Conservation (phyloP, 176 grass and related monocot genomes). For the Bolboschoenus planiculmis region DNA sequence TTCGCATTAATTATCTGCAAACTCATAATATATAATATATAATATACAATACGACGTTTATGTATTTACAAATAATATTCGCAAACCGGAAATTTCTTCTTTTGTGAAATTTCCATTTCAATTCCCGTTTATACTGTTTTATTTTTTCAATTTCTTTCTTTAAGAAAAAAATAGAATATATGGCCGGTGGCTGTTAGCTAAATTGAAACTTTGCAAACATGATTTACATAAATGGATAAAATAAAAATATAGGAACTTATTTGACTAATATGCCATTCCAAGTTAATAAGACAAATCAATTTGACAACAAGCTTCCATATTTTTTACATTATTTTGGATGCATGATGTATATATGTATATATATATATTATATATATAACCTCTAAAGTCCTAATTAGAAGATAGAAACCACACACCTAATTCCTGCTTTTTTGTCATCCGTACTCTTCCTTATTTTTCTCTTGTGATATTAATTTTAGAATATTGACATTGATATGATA, state of each 20-base stretch:
- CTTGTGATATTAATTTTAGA: not conserved
- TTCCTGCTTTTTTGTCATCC: not conserved
- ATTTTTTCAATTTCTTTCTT: no score
- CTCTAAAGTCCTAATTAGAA: not conserved
- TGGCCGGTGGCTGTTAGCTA: not conserved
- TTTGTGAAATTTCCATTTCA: no score
- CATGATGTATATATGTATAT: not conserved
- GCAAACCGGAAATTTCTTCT: no score
- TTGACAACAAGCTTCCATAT: not conserved
- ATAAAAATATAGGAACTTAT: not conserved
- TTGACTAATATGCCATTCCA: not conserved
- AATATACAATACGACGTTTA: no score
- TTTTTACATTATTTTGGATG: not conserved
- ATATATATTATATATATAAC: not conserved
- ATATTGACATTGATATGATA: not conserved
- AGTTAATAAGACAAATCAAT: not conserved
- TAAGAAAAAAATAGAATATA: no score
- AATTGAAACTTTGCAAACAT: not conserved
- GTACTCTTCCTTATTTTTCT: not conserved
- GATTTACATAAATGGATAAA: not conserved
- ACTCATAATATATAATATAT: no score
- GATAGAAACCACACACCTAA: not conserved
- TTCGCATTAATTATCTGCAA: no score
- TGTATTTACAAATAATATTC: no score
- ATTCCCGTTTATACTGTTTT: no score